phyloP scores from a whole-genome alignment of 371 early-diverging fungal genomes.

The Apophysomyces elegans region DNA sequence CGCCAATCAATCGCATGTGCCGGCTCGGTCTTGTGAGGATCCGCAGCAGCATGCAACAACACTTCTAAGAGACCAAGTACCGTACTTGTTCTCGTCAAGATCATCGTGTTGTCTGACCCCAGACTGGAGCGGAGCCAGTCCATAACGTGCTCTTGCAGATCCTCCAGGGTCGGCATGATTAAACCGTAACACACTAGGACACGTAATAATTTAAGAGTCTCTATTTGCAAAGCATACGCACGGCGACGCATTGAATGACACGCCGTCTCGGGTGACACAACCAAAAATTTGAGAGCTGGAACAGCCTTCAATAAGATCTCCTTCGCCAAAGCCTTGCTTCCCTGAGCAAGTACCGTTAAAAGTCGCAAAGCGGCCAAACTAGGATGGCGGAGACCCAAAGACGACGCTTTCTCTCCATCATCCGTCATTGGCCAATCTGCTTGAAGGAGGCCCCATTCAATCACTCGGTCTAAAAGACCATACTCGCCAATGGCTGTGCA shows the following conservation, averaged over 20 bases:
- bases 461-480: conserved; percentile 47
- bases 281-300: conserved; percentile 43
- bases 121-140: conserved; percentile 45
- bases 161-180: conserved; percentile 43
- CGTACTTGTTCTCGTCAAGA: conserved; percentile 24
- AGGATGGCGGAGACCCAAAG: conserved; percentile 27
- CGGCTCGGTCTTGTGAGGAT: conserved; percentile 59
- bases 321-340: conserved; percentile 50
- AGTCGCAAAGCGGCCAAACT: conserved; percentile 44
- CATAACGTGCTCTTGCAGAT: conserved; percentile 47
- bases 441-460: conserved; percentile 46
- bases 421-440: conserved; percentile 56
- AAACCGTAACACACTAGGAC: conserved; percentile 57
- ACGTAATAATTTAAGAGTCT: conserved; percentile 50
- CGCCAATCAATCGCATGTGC: conserved; percentile 65
- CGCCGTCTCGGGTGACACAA: conserved; percentile 44
- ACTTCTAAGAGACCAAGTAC: conserved; percentile 35
- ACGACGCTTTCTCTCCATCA: conserved; percentile 7
- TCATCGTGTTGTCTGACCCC: conserved; percentile 8
- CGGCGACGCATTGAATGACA: conserved; percentile 23
- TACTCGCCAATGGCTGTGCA: conserved; percentile 54
- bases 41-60: conserved; percentile 54
- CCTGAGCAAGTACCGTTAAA: conserved; percentile 47
- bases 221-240: conserved; percentile 52
- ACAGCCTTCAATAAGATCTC: conserved; percentile 42